A percentile compares a stretch with the other conserved stretches of the same genome.
Evolutionary conservation across 495 filamentous ascomycete genomes (phyloP).

Genomic region (Penicillium longicatenatum): DNA sequence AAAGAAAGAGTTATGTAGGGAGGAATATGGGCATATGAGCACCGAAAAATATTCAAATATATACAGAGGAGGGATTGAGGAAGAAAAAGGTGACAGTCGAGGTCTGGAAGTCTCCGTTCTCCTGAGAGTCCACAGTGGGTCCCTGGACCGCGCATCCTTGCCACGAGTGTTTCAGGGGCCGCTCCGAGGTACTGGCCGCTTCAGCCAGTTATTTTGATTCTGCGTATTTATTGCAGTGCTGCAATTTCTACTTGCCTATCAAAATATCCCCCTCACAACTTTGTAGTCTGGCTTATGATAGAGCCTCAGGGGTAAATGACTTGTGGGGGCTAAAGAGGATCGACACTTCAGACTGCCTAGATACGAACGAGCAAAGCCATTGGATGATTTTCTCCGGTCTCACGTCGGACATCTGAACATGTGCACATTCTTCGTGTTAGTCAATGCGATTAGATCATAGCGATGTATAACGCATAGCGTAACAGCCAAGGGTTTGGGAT

Average conservation of each 20-base stretch:
- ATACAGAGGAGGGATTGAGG: slow-evolving; percentile 8
- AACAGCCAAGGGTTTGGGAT: background rate
- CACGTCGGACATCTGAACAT: background rate
- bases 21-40: slow-evolving; percentile 15
- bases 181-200: slow-evolving; percentile 9
- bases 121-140: slow-evolving; percentile 30
- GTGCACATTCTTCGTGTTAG: background rate
- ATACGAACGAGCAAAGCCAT: background rate
- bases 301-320: background rate
- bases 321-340: background rate
- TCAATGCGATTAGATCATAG: background rate
- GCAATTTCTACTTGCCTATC: background rate
- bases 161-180: slow-evolving; percentile 33
- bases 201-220: slow-evolving; percentile 5
- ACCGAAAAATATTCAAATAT: slow-evolving; percentile 6
- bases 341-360: background rate
- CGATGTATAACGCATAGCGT: background rate
- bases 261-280: background rate
- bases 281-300: background rate
- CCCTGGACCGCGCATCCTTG: slow-evolving; percentile 17
- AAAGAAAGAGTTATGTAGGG: slow-evolving; percentile 19
- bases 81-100: slow-evolving; percentile 15
- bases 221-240: background rate
- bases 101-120: slow-evolving; percentile 17
- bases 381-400: background rate